Conservation (phyloP, 1,284 basidiomycete genomes). For the Inonotus obliquus region DNA sequence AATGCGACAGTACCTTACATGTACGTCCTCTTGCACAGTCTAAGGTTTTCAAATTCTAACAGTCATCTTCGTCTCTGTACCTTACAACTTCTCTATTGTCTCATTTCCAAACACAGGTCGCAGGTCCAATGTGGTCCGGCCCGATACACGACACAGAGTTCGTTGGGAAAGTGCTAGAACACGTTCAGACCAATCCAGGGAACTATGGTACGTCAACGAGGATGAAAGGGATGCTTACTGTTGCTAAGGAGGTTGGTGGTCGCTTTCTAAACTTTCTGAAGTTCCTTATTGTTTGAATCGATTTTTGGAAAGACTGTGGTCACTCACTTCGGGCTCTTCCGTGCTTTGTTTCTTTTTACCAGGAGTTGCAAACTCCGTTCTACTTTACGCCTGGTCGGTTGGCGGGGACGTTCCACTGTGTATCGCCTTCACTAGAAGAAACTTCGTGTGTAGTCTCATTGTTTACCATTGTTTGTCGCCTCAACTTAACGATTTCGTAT, state of each 20-base stretch:
- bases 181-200: conserved; percentile 57
- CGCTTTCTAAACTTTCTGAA: not conserved
- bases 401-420: conserved; percentile 79
- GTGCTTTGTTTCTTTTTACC: not conserved
- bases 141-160: conserved; percentile 81
- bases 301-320: not conserved
- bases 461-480: not conserved
- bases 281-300: not conserved
- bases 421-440: conserved; percentile 70
- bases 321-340: not conserved
- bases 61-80: not conserved
- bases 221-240: conserved; percentile 94
- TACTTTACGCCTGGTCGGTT: conserved; percentile 90
- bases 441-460: conserved; percentile 54
- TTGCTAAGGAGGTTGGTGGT: conserved; percentile 71
- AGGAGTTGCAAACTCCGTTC: conserved; percentile 83
- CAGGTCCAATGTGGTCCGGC: conserved; percentile 96
- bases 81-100: not conserved
- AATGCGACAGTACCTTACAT: conserved; percentile 77
- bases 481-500: not conserved
- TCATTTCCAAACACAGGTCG: conserved; percentile 45
- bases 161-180: conserved; percentile 68
- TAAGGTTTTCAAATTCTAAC: not conserved
- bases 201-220: conserved; percentile 77
- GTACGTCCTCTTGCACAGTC: conserved; percentile 34